Evolutionary conservation across 192 early-diverging fungal genomes (phyloP).

Genomic region (Gaertneriomyces semiglobifer): DNA sequence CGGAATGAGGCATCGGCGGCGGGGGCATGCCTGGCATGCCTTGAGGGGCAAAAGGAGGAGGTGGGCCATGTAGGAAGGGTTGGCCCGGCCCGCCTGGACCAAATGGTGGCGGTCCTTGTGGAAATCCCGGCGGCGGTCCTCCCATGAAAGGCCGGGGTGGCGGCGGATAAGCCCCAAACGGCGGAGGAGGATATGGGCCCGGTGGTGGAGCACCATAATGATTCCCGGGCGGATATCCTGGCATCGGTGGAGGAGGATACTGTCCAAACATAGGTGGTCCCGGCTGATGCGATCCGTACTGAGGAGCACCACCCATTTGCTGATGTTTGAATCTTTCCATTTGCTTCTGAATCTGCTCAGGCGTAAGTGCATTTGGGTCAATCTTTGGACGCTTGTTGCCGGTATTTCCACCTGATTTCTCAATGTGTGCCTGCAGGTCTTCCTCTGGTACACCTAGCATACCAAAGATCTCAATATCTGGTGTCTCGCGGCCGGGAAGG

Average conservation of each 20-base stretch:
- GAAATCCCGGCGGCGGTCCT: constrained; percentile 1
- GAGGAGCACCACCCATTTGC: constrained; percentile 17
- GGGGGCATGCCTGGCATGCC: background rate
- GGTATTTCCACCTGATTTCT: constrained; percentile 25
- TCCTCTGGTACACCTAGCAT: constrained; percentile 86
- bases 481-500: constrained; percentile 72
- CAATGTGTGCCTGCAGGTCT: constrained; percentile 69
- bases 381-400: constrained; percentile 18
- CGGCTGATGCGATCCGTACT: background rate
- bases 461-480: constrained; percentile 93
- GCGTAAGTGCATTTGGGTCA: constrained; percentile 25
- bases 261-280: constrained; percentile 4
- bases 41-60: constrained; percentile 5
- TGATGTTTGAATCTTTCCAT: constrained; percentile 44
- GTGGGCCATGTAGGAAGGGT: constrained; percentile 7
- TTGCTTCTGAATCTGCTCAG: constrained; percentile 32
- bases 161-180: too few species aligned
- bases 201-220: background rate
- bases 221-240: constrained; percentile 1
- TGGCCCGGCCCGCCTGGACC: constrained; percentile 17
- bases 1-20: constrained; percentile 31
- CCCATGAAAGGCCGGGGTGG: background rate
- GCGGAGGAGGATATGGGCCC: too few species aligned
- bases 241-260: constrained; percentile 5
- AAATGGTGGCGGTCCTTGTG: constrained; percentile 10